Evolutionary conservation across 345 rosid genomes (phyloP), one percentile per base, ranked within the genome.

Genomic region (Camelina laxa): DNA sequence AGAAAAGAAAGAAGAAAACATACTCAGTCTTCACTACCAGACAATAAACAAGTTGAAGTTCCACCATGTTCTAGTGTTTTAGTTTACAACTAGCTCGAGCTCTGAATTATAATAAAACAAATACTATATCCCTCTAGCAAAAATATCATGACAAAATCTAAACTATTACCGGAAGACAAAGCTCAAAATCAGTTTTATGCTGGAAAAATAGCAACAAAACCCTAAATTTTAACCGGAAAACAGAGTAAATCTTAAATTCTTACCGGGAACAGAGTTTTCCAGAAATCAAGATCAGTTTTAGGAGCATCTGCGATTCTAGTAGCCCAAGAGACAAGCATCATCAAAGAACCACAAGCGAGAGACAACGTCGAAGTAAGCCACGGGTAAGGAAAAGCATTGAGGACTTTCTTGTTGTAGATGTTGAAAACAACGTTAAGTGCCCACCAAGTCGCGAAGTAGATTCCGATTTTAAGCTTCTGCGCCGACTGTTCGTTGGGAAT

Each of bases 361-460:
- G 98, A 94, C 41, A 94, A 88, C 0, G 95, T 90, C 11, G 98
- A 94, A 65, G 97, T 94, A 20, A 91, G 91, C 98, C 98, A 94
- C 13, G 98, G 98, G 63, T 82, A 94, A 72, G 97, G 97, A 70
- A 91, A 94, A 12, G 89, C 98, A 71, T 91, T 94, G 81, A 94
- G 81, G 5, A 87, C 97, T 86, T 94, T 94, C 88, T 94, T 94
- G 83, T 94, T 91, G 72, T 94, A 94, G n/a, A 94, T 91, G 69
- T 94, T 94, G 77, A 91, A 94, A 60, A 94, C 92, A 44, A 94
- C 98, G 72, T 94, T 94, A 74, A 94, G 84, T 20, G 92, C 91
- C 98, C 98, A 94, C 98, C 98, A 94, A 7, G 97, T 84, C 9
- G 97, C 97, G 51, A 94, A 94, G 57, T 90, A 92, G 2, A 92